Evolutionary conservation across 192 early-diverging fungal species (phyloP), one percentile per base, ranked within the genome.

Genomic region (Coemansia guatemalensis): DNA sequence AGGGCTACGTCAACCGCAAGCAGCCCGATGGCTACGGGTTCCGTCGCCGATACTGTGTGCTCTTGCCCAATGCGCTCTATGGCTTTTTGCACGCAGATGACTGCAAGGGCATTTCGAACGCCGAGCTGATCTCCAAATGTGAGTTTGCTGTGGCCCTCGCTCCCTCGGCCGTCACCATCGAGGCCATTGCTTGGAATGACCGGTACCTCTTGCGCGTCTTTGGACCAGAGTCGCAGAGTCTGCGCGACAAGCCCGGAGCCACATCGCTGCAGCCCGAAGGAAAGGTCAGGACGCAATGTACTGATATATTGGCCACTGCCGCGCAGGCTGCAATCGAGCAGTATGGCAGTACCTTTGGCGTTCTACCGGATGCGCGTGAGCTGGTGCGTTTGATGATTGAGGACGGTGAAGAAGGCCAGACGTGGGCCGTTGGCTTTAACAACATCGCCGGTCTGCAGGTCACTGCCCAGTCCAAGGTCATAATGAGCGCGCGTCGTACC

Each of bases 1-100:
- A 74, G 51, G 77, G 82, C 56, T 79, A 78, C 49, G 67, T 83
- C 48, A 72, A 75, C 62, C 65, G 76, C 54, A 79, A 80, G 67
- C 63, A 67, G 2, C 60, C 69, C 17, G 62, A 73, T 22, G 76
- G 82, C 21, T 83, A 79, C 55, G 82, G 82, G 11, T 73, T 79
- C 53, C 82, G 82, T 5, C 82, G 82, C 22, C 76, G 82, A 44
- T 83, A 71, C 63, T 74, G 69, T 39, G 72, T 83, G 22, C 64
- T 83, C 20, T 59, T 58, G 9, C 67, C 68, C 8, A 64, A 29
- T 1, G 67, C 56, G 12, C 65, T 82, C 17, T 82, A 68, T 30
- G 72, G 71, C 8, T 82, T 77, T 47, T 56, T 74, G 21, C 65
- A 73, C 33, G 71, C 71, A 5, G 58, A 74, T 52, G 62, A 65